phyloP scores from a whole-genome alignment of 805 yeast genomes.

The Candida caryicola region DNA sequence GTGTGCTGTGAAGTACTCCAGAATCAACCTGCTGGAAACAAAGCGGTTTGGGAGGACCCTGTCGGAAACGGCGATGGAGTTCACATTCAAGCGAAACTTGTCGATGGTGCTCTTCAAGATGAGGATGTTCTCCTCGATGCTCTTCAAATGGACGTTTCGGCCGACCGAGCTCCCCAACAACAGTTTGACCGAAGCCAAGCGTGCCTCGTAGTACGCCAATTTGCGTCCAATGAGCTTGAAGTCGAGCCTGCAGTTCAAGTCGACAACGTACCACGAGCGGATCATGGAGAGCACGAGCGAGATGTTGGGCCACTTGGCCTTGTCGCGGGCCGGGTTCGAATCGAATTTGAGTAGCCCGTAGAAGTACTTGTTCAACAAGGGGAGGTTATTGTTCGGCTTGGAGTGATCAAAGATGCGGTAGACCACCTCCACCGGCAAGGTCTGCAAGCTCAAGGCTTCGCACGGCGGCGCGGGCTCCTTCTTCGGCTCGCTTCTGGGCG shows the following conservation, averaged over 20 bases:
- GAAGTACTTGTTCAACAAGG: slow-evolving; percentile 31
- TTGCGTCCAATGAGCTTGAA: slow-evolving; percentile 13
- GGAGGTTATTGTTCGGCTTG: slow-evolving; percentile 32
- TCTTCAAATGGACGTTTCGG: slow-evolving; percentile 1
- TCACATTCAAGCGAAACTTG: neutral
- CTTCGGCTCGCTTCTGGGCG: neutral
- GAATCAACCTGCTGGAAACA: slow-evolving; percentile 10
- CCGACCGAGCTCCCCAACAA: neutral
- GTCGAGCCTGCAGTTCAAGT: slow-evolving; percentile 18
- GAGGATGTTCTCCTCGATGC: neutral
- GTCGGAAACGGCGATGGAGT: slow-evolving; percentile 4
- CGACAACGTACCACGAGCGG: slow-evolving; percentile 15
- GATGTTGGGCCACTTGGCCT: slow-evolving; percentile 17
- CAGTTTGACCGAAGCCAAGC: neutral
- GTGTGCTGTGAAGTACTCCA: slow-evolving; percentile 1
- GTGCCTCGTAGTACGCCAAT: slow-evolving; percentile 10
- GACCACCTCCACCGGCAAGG: slow-evolving; percentile 44
- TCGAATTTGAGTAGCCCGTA: slow-evolving; percentile 23
- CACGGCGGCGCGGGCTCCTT: neutral
- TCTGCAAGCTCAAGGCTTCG: slow-evolving; percentile 17
- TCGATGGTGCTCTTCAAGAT: neutral
- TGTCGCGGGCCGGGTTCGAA: slow-evolving; percentile 20
- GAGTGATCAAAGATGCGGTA: slow-evolving; percentile 37
- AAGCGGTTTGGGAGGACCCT: slow-evolving; percentile 10
- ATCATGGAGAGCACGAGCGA: slow-evolving; percentile 23